phyloP scores from a whole-genome alignment of 2,329 filamentous ascomycete genomes.

The Neoscytalidium dimidiatum region DNA sequence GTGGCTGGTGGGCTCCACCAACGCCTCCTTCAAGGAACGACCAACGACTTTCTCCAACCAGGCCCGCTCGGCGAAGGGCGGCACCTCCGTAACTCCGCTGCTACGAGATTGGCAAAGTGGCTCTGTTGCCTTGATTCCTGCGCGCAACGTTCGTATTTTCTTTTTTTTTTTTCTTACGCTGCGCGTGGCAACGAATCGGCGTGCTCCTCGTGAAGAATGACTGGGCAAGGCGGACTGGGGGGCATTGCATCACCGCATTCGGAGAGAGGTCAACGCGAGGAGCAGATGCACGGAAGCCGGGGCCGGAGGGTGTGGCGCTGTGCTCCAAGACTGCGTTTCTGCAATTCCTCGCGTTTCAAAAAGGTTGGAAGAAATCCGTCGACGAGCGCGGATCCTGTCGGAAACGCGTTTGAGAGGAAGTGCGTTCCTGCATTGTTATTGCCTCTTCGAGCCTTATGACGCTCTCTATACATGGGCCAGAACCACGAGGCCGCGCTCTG shows the following conservation, averaged over 20 bases:
- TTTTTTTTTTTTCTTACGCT: too few species aligned
- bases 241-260: background rate
- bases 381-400: background rate
- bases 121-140: slow-evolving; percentile 5
- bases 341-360: slow-evolving; percentile 4
- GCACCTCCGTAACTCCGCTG: background rate
- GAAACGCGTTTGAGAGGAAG: background rate
- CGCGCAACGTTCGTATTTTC: slow-evolving; percentile 3
- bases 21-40: too few species aligned
- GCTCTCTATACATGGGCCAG: background rate
- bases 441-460: slow-evolving; percentile 5
- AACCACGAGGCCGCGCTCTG: background rate
- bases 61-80: background rate
- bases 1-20: background rate
- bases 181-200: background rate
- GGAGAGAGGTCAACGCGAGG: too few species aligned
- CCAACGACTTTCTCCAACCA: too few species aligned
- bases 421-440: slow-evolving; percentile 4
- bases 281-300: too few species aligned
- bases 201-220: background rate
- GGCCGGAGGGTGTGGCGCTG: background rate
- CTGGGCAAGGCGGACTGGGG: too few species aligned
- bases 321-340: background rate
- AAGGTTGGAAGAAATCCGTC: background rate
- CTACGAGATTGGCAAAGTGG: background rate